A percentile compares a stretch with the other conserved stretches of the same genome.
These are phyloP conservation scores for Nakazawaea anatomiae DNA, from an alignment of 805 yeast species.

Conservation along the genomic window DNA sequence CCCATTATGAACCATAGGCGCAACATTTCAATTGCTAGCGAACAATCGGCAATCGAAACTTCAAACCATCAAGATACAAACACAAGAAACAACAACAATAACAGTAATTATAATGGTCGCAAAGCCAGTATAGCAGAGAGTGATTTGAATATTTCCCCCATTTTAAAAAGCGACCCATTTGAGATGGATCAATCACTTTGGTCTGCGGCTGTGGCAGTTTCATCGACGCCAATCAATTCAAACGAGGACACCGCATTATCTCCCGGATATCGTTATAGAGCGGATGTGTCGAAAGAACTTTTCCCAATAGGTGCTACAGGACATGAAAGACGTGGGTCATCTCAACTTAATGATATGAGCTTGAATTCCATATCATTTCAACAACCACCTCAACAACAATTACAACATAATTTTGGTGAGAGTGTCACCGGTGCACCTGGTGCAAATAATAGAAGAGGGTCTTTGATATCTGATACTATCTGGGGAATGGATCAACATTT, in stretches of 20 bases:
- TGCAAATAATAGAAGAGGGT: constrained; percentile 16
- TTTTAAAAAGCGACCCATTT: constrained; percentile 6
- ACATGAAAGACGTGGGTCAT: background rate
- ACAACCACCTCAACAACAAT: constrained; percentile 3
- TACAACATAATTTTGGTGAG: background rate
- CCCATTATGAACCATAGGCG: constrained; percentile 1
- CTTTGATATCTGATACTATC: constrained; percentile 18
- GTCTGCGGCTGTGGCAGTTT: background rate
- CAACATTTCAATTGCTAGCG: constrained; percentile 7
- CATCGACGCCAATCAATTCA: background rate
- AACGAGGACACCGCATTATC: background rate
- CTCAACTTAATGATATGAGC: constrained; percentile 1
- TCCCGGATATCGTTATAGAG: background rate
- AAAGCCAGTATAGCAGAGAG: constrained; percentile 6
- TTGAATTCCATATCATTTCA: background rate
- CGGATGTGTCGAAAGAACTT: background rate
- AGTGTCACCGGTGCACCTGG: background rate
- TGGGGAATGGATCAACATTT: constrained; percentile 5
- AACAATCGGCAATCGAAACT: constrained; percentile 10
- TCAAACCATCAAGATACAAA: background rate
- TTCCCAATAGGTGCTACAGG: constrained; percentile 4
- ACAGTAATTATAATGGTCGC: background rate
- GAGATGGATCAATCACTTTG: constrained; percentile 10
- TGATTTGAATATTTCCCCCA: constrained; percentile 7
- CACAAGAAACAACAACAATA: too few species aligned